These are phyloP conservation scores for Fistulinella cinereoalba DNA, from an alignment of 1,284 basidiomycete genomes.

Conservation along the genomic window DNA sequence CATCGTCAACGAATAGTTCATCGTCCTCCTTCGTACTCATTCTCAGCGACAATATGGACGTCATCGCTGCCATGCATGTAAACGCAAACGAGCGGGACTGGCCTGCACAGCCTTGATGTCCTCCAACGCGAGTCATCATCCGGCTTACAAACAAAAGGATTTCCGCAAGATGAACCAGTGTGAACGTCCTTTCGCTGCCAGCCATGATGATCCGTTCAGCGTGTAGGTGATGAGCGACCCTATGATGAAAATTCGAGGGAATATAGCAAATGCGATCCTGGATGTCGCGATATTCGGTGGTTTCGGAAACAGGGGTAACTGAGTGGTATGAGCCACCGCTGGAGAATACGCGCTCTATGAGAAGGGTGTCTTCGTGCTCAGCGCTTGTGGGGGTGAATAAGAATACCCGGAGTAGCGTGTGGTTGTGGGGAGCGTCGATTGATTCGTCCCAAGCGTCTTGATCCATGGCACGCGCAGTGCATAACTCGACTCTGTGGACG, in stretches of 20 bases:
- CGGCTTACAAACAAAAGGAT: conserved; percentile 14
- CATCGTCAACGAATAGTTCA: too few relatives aligned
- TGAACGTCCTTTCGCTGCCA: neutral
- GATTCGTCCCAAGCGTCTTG: conserved; percentile 1
- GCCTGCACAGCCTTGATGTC: conserved; percentile 7
- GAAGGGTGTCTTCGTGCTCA: neutral
- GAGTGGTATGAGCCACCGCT: conserved; percentile 10
- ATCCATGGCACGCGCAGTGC: neutral
- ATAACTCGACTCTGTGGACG: conserved; percentile 14
- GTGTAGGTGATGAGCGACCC: conserved; percentile 3
- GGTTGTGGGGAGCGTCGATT: neutral
- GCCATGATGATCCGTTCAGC: conserved; percentile 13
- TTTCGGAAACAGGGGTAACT: conserved; percentile 8
- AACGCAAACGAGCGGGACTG: conserved; percentile 21
- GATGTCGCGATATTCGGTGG: conserved; percentile 7
- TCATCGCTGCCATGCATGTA: conserved; percentile 13
- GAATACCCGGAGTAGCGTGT: conserved; percentile 6
- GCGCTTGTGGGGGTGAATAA: neutral
- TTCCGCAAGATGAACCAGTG: conserved; percentile 7
- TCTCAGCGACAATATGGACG: conserved; percentile 6
- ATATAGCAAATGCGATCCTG: conserved; percentile 13
- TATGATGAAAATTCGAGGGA: neutral
- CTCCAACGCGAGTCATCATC: conserved; percentile 3
- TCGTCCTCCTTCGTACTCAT: too few relatives aligned
- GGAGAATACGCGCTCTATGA: conserved; percentile 18